phyloP scores from a whole-genome alignment of 345 rosid genomes.

The Odontarrhena argentea region DNA sequence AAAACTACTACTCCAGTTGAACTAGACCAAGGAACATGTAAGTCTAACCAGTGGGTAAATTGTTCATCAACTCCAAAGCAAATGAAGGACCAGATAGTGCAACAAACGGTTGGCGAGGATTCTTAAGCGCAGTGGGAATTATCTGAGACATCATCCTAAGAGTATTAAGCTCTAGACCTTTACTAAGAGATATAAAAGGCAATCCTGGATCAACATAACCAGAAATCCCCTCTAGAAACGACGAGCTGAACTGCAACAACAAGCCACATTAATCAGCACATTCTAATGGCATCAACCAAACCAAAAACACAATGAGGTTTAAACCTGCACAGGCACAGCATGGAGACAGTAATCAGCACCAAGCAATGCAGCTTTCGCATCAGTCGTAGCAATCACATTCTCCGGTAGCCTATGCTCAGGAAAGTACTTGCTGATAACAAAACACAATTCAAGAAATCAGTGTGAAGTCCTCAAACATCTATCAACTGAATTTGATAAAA shows the following conservation, averaged over 20 bases:
- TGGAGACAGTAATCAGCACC: constrained; percentile 87
- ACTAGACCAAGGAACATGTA: not conserved
- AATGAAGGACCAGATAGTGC: constrained; percentile 92
- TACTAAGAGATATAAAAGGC: constrained; percentile 94
- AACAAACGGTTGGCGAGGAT: constrained; percentile 84
- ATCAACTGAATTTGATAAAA: not conserved
- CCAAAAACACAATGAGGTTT: not conserved
- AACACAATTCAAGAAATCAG: not conserved
- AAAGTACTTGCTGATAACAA: constrained; percentile 69
- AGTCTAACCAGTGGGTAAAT: constrained; percentile 75
- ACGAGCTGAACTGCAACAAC: constrained; percentile 77
- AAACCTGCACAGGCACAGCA: constrained; percentile 94
- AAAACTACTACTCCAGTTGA: not conserved
- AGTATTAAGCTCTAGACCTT: constrained; percentile 88
- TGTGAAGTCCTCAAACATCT: constrained; percentile 8
- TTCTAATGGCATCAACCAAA: constrained; percentile 25
- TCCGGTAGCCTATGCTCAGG: constrained; percentile 77
- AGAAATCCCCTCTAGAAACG: constrained; percentile 75
- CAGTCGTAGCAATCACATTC: constrained; percentile 77
- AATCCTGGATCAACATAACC: constrained; percentile 76
- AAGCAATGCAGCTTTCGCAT: constrained; percentile 72
- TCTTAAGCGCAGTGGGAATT: constrained; percentile 68
- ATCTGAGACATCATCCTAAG: constrained; percentile 96
- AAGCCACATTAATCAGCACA: constrained; percentile 27
- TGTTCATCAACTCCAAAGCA: constrained; percentile 86